Conservation (phyloP, 1,139 yeast genomes). For the Wickerhamiella infanticola region DNA sequence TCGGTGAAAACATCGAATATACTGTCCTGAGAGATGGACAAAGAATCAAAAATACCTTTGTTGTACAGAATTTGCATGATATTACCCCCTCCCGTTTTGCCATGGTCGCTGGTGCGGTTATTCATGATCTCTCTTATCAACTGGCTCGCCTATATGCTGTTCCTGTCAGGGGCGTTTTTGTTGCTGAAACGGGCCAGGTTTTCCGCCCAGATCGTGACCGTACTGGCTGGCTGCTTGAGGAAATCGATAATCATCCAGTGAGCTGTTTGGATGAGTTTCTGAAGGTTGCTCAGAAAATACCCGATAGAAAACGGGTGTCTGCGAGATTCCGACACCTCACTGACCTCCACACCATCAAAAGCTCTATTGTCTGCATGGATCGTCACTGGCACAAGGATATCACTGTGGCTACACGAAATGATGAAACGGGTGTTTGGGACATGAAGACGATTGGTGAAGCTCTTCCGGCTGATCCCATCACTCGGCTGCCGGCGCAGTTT, state of each 20-base stretch:
- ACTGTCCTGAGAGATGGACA: slow-evolving; percentile 65
- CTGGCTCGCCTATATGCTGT: slow-evolving; percentile 73
- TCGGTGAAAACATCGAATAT: slow-evolving; percentile 44
- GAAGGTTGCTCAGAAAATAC: slow-evolving; percentile 60
- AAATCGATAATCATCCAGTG: slow-evolving; percentile 60
- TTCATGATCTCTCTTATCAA: slow-evolving; percentile 75
- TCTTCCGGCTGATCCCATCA: slow-evolving; percentile 23
- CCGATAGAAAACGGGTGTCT: slow-evolving; percentile 61
- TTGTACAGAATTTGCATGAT: slow-evolving; percentile 59
- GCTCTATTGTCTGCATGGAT: slow-evolving; percentile 51
- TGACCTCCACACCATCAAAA: slow-evolving; percentile 57
- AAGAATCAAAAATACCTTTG: slow-evolving; percentile 35
- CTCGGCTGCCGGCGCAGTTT: slow-evolving; percentile 36
- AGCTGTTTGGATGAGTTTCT: slow-evolving; percentile 60
- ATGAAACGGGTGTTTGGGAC: slow-evolving; percentile 78
- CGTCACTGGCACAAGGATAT: slow-evolving; percentile 75
- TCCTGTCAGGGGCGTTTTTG: slow-evolving; percentile 71
- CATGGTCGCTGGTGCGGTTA: slow-evolving; percentile 74
- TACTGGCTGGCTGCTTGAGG: slow-evolving; percentile 61
- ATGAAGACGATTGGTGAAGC: slow-evolving; percentile 55
- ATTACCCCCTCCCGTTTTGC: slow-evolving; percentile 74
- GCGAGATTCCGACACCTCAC: slow-evolving; percentile 63
- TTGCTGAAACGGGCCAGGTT: slow-evolving; percentile 66
- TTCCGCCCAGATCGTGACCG: slow-evolving; percentile 36
- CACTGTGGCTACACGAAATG: slow-evolving; percentile 62